phyloP scores from a whole-genome alignment of 2,329 filamentous ascomycete genomes.

The Cladosporium sp. region DNA sequence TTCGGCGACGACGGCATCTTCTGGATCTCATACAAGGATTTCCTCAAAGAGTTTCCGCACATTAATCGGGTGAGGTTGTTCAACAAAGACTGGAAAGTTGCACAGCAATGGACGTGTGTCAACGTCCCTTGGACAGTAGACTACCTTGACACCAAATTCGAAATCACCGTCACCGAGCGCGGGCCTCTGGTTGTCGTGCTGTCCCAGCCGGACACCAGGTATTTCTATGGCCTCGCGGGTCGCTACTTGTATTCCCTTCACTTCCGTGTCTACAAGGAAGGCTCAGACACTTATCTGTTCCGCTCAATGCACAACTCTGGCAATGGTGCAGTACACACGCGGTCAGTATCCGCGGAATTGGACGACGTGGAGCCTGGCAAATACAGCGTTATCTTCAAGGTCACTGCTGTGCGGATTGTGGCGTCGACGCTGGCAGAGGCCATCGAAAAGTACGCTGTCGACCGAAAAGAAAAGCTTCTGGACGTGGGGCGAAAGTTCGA shows the following conservation, averaged over 20 bases:
- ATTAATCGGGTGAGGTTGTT: slow-evolving; percentile 60
- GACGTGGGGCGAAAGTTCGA: slow-evolving; percentile 68
- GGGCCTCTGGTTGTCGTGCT: slow-evolving; percentile 57
- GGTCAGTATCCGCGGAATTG: slow-evolving; percentile 73
- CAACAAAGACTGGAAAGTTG: slow-evolving; percentile 57
- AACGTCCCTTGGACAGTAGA: slow-evolving; percentile 58
- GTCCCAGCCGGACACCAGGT: slow-evolving; percentile 58
- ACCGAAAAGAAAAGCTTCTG: slow-evolving; percentile 67
- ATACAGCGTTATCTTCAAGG: slow-evolving; percentile 72
- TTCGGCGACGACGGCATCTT: slow-evolving; percentile 44
- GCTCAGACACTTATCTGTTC: slow-evolving; percentile 24
- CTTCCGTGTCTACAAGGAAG: slow-evolving; percentile 57
- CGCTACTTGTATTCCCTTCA: slow-evolving; percentile 56
- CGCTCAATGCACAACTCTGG: slow-evolving; percentile 30
- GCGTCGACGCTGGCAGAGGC: slow-evolving; percentile 61
- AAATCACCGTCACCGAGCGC: slow-evolving; percentile 48
- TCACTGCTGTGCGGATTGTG: slow-evolving; percentile 60
- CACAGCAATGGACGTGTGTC: slow-evolving; percentile 58
- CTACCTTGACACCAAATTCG: slow-evolving; percentile 59
- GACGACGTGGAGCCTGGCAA: slow-evolving; percentile 64
- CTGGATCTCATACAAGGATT: slow-evolving; percentile 58
- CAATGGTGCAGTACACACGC: slow-evolving; percentile 60
- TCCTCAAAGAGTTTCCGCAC: slow-evolving; percentile 55
- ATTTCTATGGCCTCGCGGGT: slow-evolving; percentile 55
- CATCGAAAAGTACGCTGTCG: slow-evolving; percentile 60